A percentile compares a stretch with the other conserved stretches of the same genome.
Evolutionary conservation across 108 stramenopile species (phyloP).

Genomic region (Cylindrotheca closterium): DNA sequence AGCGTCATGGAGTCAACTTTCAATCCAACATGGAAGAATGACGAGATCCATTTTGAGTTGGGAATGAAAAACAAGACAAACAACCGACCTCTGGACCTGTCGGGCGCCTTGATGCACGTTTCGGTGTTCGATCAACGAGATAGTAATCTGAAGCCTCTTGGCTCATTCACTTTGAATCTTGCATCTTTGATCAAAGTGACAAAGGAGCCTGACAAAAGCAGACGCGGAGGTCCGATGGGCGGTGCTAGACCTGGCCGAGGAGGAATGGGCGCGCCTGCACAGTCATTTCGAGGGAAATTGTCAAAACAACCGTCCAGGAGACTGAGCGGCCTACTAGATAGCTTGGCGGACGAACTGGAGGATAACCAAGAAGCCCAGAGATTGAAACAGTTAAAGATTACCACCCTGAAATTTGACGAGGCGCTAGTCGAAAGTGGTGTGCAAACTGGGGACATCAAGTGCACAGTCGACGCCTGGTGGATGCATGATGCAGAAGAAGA

Average conservation of each 20-base stretch:
- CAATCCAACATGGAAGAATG: constrained; percentile 34
- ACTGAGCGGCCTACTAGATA: background rate
- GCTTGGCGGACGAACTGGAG: background rate
- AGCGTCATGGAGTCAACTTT: constrained; percentile 9
- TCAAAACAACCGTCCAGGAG: background rate
- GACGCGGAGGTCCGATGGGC: background rate
- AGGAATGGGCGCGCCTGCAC: background rate
- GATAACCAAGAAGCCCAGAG: background rate
- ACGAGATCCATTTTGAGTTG: constrained; percentile 35
- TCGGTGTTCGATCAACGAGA: constrained; percentile 23
- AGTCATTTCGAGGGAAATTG: background rate
- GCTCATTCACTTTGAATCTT: constrained; percentile 40
- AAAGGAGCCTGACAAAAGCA: background rate
- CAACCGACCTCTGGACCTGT: constrained; percentile 33
- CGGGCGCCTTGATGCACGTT: constrained; percentile 40
- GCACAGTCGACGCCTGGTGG: constrained; percentile 53
- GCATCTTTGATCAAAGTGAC: constrained; percentile 26
- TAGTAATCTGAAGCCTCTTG: constrained; percentile 12
- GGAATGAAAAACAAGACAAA: constrained; percentile 18
- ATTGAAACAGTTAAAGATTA: constrained; percentile 18
- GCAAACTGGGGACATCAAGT: constrained; percentile 35
- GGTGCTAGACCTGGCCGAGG: background rate
- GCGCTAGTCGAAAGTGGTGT: constrained; percentile 36
- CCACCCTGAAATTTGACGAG: constrained; percentile 32
- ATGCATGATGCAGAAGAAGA: constrained; percentile 7